phyloP scores from a whole-genome alignment of 352 stramenopile genomes.

The Globisporangium orthogonon region DNA sequence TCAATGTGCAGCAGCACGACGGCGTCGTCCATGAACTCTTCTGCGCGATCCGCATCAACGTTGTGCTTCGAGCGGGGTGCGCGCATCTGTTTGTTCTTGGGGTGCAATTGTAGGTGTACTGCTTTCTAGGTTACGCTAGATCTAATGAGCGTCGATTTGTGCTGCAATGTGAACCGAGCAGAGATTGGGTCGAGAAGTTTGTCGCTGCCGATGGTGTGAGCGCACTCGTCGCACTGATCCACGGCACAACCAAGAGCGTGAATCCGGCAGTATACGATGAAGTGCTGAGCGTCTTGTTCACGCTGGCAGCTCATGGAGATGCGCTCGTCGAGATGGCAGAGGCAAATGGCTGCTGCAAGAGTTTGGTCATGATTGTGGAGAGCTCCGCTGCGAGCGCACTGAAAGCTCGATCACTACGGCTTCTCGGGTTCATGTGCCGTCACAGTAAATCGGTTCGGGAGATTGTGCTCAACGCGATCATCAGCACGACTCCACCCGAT shows the following conservation, averaged over 20 bases:
- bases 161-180: slow-evolving; percentile 8
- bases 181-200: slow-evolving; percentile 53
- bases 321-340: slow-evolving; percentile 27
- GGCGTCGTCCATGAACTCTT: slow-evolving; percentile 44
- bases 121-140: background rate
- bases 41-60: slow-evolving; percentile 55
- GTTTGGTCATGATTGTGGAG: slow-evolving; percentile 24
- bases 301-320: slow-evolving; percentile 27
- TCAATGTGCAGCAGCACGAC: slow-evolving; percentile 25
- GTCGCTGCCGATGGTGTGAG: slow-evolving; percentile 32
- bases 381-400: slow-evolving; percentile 13
- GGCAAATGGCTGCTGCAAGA: slow-evolving; percentile 21
- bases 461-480: slow-evolving; percentile 23
- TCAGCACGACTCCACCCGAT: slow-evolving; percentile 5
- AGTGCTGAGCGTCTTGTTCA: slow-evolving; percentile 42
- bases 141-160: background rate
- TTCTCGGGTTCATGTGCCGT: slow-evolving; percentile 27
- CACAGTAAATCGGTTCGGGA: slow-evolving; percentile 21
- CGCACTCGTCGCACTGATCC: slow-evolving; percentile 30
- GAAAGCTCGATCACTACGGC: slow-evolving; percentile 26
- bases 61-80: slow-evolving; percentile 43
- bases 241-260: slow-evolving; percentile 14
- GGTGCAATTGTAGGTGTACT: background rate
- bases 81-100: background rate
- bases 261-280: slow-evolving; percentile 25